A percentile compares a stretch with the other conserved stretches of the same genome.
phyloP scores from a whole-genome alignment of 2,329 filamentous ascomycete genomes.

The Fusarium nygamai region DNA sequence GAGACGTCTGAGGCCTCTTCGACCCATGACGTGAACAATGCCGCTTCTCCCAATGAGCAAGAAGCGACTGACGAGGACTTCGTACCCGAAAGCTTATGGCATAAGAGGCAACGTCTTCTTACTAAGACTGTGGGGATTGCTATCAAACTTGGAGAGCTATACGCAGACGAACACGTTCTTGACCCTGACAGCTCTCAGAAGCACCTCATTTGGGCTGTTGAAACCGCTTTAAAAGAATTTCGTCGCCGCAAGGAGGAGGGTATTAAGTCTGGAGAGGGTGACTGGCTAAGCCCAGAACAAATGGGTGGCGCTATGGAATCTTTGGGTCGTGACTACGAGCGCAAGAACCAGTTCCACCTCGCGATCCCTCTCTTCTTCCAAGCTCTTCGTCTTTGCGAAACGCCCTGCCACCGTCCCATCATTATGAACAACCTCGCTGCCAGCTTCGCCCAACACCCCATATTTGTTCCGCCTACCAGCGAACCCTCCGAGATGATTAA shows the following conservation, averaged over 20 bases:
- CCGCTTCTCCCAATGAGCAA: conserved; percentile 25
- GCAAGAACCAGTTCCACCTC: conserved; percentile 78
- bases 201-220: conserved; percentile 83
- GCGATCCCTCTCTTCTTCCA: conserved; percentile 89
- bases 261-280: conserved; percentile 74
- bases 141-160: conserved; percentile 87
- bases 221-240: conserved; percentile 80
- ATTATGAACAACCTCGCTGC: conserved; percentile 88
- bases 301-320: conserved; percentile 80
- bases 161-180: conserved; percentile 78
- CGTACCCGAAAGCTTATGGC: conserved; percentile 61
- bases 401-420: conserved; percentile 80
- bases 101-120: conserved; percentile 72
- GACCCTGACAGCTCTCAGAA: conserved; percentile 76
- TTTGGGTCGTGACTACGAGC: conserved; percentile 80
- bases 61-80: conserved; percentile 40
- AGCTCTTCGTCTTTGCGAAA: conserved; percentile 74
- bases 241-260: conserved; percentile 73
- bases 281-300: conserved; percentile 76
- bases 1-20: conserved; percentile 16
- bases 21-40: not conserved
- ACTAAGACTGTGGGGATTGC: conserved; percentile 79
- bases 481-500: conserved; percentile 45
- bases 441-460: conserved; percentile 74
- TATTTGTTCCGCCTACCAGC: conserved; percentile 46